Evolutionary conservation across 306 rosid species (phyloP), one percentile per base, ranked within the genome.

Genomic region (Trifolium subterraneum): DNA sequence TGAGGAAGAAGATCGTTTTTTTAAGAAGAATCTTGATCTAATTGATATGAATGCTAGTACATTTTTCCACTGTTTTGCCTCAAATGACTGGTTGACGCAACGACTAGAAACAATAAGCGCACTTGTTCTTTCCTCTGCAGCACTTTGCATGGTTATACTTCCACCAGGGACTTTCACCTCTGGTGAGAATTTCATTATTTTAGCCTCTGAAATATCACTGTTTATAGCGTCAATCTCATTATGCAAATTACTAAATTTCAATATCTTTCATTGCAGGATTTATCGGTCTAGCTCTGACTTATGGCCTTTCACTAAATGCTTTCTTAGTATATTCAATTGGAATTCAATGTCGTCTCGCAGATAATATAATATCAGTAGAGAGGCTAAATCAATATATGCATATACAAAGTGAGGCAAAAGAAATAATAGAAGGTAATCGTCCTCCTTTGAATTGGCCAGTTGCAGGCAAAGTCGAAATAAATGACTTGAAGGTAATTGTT

Each of bases 281-380:
- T 73, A 63, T 88, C 75, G 98, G 94, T 61, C 84, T 92, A 88
- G 94, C 94, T 27, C 86, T 92, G 44, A 87, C 98, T 68, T 92
- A 90, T 83, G 98, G 98, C 22, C 92, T 92, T 72, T 84, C 96
- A 29, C 71, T 92, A 6, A 92, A 86, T 64, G 29, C 29, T 22
- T 31, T 87, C 42, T 66, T 88, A 22, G 91, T 88, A 31, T 68
- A 35, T 70, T 84, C 94, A 36, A 87, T 88, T 63, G 92, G 87
- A 80, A 54, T 44, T 56, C 96, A 92, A 62, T 92, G 96, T 84
- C 76, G 54, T 58, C 11, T 83, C 15, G 90, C 96, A 60, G 87
- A 92, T 78, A 58, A 85, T 64, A 86, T 92, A 31, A 85, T 90
- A 70, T 90, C 96, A 15, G 96, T 90, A 4, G 98, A 90, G 79